Percentiles rank a stretch among this genome's conserved stretches.
Conservation (phyloP, 495 filamentous ascomycete genomes). For the Trichoderma gamsii region DNA sequence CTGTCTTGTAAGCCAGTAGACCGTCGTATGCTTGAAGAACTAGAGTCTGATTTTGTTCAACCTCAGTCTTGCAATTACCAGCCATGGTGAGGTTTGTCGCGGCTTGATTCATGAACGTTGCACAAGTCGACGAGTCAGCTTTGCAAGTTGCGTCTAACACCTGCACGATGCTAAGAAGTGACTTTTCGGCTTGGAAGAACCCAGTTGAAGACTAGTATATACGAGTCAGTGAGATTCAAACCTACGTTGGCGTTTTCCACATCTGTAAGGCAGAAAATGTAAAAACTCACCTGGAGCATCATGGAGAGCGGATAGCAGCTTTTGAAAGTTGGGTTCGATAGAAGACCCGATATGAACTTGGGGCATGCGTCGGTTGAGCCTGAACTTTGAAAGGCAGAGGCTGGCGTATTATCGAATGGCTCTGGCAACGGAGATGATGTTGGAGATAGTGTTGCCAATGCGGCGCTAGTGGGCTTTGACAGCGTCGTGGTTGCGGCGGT, state of each 20-base stretch:
- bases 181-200: constrained; percentile 70
- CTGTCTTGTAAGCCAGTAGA: constrained; percentile 62
- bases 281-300: constrained; percentile 54
- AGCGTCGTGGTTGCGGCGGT: neutral
- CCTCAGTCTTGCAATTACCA: constrained; percentile 67
- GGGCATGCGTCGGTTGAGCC: constrained; percentile 46
- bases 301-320: constrained; percentile 69
- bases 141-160: constrained; percentile 67
- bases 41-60: constrained; percentile 53
- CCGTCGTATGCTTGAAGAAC: constrained; percentile 69
- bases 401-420: constrained; percentile 65
- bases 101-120: constrained; percentile 49
- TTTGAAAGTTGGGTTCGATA: constrained; percentile 55
- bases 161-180: constrained; percentile 57
- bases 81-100: constrained; percentile 51
- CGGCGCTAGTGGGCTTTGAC: neutral
- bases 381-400: constrained; percentile 57
- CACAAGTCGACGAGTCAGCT: constrained; percentile 54
- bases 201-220: constrained; percentile 40
- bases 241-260: neutral
- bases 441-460: neutral
- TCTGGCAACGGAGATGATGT: constrained; percentile 46
- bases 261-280: neutral
- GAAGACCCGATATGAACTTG: constrained; percentile 61
- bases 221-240: constrained; percentile 26